Evolutionary conservation across 768 basidiomycete genomes (phyloP).

Genomic region (Trichaptum fuscoviolaceum): DNA sequence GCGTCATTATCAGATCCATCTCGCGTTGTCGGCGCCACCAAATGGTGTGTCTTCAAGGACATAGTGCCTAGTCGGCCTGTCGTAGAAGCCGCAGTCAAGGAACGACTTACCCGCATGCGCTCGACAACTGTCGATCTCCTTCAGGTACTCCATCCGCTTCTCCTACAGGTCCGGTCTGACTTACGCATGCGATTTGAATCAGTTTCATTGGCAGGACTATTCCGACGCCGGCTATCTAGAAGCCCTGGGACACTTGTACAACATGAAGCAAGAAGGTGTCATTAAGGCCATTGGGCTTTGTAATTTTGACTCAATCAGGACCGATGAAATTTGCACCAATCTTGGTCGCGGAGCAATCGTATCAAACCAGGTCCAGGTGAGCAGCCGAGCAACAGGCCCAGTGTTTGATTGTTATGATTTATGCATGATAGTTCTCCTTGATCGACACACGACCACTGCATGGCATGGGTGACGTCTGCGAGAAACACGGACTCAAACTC

Average conservation of each 20-base stretch:
- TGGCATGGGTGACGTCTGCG: conserved; percentile 73
- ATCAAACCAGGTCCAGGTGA: conserved; percentile 80
- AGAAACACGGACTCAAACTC: conserved; percentile 65
- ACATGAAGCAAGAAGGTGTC: conserved; percentile 53
- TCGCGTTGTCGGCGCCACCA: conserved; percentile 66
- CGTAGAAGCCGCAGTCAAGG: conserved; percentile 60
- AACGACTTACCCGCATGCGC: conserved; percentile 67
- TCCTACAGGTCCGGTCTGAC: conserved; percentile 8
- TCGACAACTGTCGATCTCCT: conserved; percentile 58
- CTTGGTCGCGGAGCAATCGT: conserved; percentile 67
- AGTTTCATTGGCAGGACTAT: conserved; percentile 84
- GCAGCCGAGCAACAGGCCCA: background rate
- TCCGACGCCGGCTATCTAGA: conserved; percentile 42
- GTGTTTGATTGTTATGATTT: conserved; percentile 6
- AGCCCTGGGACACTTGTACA: conserved; percentile 46
- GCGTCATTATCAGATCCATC: conserved; percentile 34
- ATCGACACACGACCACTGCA: conserved; percentile 75
- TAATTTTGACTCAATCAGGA: conserved; percentile 73
- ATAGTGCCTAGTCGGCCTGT: conserved; percentile 43
- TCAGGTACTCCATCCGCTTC: conserved; percentile 41
- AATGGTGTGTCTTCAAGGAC: conserved; percentile 77
- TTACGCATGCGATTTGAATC: conserved; percentile 3
- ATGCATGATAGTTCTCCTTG: conserved; percentile 58
- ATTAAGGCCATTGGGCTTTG: conserved; percentile 69
- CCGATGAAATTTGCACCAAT: conserved; percentile 75